Percentiles rank a stretch among this genome's conserved stretches.
phyloP scores from a whole-genome alignment of 768 basidiomycete genomes.

The Auriscalpium orientale region DNA sequence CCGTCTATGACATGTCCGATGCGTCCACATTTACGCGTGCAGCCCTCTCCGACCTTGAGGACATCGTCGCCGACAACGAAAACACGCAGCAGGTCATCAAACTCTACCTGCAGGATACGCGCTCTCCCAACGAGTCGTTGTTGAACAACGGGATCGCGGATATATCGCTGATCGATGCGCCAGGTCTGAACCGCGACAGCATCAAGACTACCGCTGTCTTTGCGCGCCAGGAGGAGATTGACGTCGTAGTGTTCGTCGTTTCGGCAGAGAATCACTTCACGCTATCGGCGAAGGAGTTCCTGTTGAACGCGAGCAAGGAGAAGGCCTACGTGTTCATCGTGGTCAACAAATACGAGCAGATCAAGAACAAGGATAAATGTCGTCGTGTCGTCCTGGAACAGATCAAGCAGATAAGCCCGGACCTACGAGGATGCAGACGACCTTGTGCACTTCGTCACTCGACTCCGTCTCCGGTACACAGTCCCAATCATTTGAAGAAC shows the following conservation, averaged over 20 bases:
- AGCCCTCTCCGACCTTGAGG: slow-evolving; percentile 64
- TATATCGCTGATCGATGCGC: slow-evolving; percentile 97
- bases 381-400: slow-evolving; percentile 84
- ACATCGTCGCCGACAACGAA: slow-evolving; percentile 71
- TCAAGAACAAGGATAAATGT: slow-evolving; percentile 93
- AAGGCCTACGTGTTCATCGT: slow-evolving; percentile 98
- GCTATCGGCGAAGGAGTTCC: slow-evolving; percentile 89
- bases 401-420: slow-evolving; percentile 85
- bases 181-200: slow-evolving; percentile 93
- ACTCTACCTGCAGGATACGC: slow-evolving; percentile 80
- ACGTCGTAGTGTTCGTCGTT: slow-evolving; percentile 97
- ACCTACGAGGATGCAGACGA: slow-evolving; percentile 89
- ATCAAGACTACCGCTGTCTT: slow-evolving; percentile 93
- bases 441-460: slow-evolving; percentile 97
- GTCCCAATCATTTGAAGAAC: slow-evolving; percentile 72
- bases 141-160: slow-evolving; percentile 94
- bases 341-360: slow-evolving; percentile 96
- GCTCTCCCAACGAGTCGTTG: slow-evolving; percentile 72
- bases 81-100: slow-evolving; percentile 69
- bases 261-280: slow-evolving; percentile 99
- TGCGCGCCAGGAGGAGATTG: slow-evolving; percentile 94
- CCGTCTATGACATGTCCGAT: slow-evolving; percentile 61
- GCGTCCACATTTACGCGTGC: slow-evolving; percentile 69
- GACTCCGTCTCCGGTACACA: slow-evolving; percentile 76
- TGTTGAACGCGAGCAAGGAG: slow-evolving; percentile 87